phyloP scores from a whole-genome alignment of 2,329 filamentous ascomycete genomes.

The Fusarium anthophilum region DNA sequence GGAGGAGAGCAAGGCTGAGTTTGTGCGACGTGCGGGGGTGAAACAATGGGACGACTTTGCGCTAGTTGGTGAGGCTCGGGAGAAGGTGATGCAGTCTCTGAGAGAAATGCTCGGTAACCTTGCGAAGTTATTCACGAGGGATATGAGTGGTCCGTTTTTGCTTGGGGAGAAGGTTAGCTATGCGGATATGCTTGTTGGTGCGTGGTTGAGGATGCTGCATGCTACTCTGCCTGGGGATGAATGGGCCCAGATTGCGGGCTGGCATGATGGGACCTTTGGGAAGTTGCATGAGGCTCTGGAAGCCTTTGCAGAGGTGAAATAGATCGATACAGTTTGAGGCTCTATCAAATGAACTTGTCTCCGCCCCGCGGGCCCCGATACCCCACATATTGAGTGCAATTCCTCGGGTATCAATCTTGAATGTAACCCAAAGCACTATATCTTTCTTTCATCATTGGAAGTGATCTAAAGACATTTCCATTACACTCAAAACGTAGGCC shows the following conservation, averaged over 20 bases:
- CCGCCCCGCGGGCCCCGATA: background rate
- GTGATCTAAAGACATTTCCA: too few relatives aligned
- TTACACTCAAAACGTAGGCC: fast-evolving
- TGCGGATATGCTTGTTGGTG: constrained; percentile 66
- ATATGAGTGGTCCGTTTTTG: constrained; percentile 58
- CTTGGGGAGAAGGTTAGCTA: constrained; percentile 57
- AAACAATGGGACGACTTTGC: constrained; percentile 55
- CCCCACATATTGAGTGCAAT: background rate
- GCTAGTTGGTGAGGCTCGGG: constrained; percentile 51
- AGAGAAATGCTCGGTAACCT: constrained; percentile 53
- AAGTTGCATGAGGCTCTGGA: constrained; percentile 58
- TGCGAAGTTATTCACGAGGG: constrained; percentile 50
- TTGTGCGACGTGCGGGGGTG: constrained; percentile 57
- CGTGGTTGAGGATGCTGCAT: constrained; percentile 61
- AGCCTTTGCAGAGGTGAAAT: constrained; percentile 47
- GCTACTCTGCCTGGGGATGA: constrained; percentile 54
- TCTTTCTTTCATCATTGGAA: fast-evolving
- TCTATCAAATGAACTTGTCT: too few relatives aligned
- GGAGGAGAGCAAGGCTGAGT: constrained; percentile 56
- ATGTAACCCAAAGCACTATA: background rate
- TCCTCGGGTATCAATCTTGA: background rate
- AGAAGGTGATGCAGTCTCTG: constrained; percentile 52
- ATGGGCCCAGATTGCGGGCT: constrained; percentile 57
- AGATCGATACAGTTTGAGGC: background rate
- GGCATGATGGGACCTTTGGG: constrained; percentile 63